These are phyloP conservation scores for Ensete ventricosum DNA, from an alignment of 176 grass and related monocot genomes.

Conservation along the genomic window DNA sequence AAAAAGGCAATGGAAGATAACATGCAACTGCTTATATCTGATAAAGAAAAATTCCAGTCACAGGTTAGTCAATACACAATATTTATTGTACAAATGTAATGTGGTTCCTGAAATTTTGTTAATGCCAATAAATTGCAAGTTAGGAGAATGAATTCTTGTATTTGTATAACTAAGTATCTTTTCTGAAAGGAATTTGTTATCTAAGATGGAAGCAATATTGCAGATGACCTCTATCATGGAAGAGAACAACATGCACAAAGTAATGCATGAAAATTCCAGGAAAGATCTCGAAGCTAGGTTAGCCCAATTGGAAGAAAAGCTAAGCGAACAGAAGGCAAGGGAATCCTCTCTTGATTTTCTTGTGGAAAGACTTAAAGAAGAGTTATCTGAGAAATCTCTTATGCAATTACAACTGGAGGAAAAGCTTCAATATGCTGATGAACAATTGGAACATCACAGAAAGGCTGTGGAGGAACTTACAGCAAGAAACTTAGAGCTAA, in stretches of 20 bases:
- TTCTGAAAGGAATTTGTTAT: slow-evolving; percentile 14
- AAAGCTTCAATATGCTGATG: slow-evolving; percentile 33
- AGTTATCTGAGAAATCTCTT: slow-evolving; percentile 45
- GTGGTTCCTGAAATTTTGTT: no score
- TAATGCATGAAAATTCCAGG: slow-evolving; percentile 49
- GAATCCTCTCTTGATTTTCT: slow-evolving; percentile 2
- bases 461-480: slow-evolving; percentile 27
- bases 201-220: slow-evolving; percentile 17
- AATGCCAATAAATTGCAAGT: no score
- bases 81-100: not conserved
- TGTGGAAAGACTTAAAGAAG: slow-evolving; percentile 12
- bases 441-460: slow-evolving; percentile 30
- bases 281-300: slow-evolving; percentile 47
- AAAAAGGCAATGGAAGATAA: slow-evolving; percentile 41
- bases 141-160: no score
- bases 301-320: slow-evolving; percentile 3
- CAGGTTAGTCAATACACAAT: slow-evolving; percentile 47
- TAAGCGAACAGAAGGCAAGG: slow-evolving; percentile 25
- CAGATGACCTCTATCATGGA: slow-evolving; percentile 47
- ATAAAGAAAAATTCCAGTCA: slow-evolving; percentile 51
- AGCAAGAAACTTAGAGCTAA: slow-evolving; percentile 39
- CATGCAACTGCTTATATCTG: slow-evolving; percentile 26
- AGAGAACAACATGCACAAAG: slow-evolving; percentile 54
- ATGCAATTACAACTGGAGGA: slow-evolving; percentile 61
- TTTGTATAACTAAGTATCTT: not conserved